Evolutionary conservation across 345 rosid genomes (phyloP).

Genomic region (Geranium rotundifolium): DNA sequence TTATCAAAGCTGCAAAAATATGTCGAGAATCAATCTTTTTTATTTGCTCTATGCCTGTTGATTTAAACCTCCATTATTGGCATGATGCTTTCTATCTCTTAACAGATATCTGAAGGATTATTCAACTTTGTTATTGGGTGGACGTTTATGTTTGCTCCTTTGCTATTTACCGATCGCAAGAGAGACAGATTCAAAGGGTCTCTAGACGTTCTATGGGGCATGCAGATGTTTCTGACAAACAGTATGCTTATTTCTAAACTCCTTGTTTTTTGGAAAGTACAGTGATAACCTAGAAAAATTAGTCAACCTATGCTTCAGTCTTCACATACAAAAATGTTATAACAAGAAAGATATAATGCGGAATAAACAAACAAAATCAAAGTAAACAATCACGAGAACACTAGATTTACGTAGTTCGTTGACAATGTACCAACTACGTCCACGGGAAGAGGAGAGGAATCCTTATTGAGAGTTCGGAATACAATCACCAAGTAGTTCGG

Average conservation of each 20-base stretch:
- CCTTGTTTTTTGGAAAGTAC: neutral
- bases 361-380: no score
- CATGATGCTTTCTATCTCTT: slow-evolving; percentile 1
- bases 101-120: slow-evolving; percentile 78
- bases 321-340: no score
- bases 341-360: no score
- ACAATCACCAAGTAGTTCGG: no score
- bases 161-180: slow-evolving; percentile 70
- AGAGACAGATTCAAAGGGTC: slow-evolving; percentile 71
- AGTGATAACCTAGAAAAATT: neutral
- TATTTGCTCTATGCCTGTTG: neutral
- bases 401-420: no score
- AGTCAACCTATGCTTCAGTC: neutral
- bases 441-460: no score
- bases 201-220: slow-evolving; percentile 65
- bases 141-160: slow-evolving; percentile 97
- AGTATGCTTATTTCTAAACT: slow-evolving; percentile 30
- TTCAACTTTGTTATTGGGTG: slow-evolving; percentile 93
- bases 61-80: neutral
- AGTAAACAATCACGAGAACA: no score
- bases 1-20: neutral
- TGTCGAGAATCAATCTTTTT: neutral
- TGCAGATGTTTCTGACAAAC: slow-evolving; percentile 96
- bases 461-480: no score
- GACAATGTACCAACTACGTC: no score